Conservation (phyloP, 2,329 filamentous ascomycete genomes). For the Aspergillus sp. region DNA sequence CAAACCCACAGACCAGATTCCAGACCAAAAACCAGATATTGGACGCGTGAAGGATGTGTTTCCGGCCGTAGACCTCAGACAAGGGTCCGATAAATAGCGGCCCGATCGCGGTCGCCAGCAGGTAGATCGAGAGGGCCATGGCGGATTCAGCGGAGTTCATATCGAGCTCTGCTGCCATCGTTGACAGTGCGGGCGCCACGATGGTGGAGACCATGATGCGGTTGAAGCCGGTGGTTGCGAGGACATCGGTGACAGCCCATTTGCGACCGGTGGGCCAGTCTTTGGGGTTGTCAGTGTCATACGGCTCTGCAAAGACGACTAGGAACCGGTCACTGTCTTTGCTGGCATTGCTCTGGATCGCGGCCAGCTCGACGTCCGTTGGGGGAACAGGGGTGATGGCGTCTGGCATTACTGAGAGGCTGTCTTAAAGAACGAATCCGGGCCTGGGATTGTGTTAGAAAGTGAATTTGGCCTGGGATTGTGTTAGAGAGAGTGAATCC, state of each 20-base stretch:
- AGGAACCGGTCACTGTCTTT: neutral
- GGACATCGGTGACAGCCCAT: slow-evolving; percentile 4
- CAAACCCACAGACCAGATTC: slow-evolving; percentile 8
- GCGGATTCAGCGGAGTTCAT: slow-evolving; percentile 5
- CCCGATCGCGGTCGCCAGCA: slow-evolving; percentile 5
- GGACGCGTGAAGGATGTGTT: slow-evolving; percentile 1
- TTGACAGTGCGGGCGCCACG: slow-evolving; percentile 3
- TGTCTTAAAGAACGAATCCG: no score
- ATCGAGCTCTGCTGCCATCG: slow-evolving; percentile 1
- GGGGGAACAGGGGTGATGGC: neutral
- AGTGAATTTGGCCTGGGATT: no score
- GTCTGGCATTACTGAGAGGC: neutral
- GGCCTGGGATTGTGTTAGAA: no score
- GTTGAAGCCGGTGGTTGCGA: slow-evolving; percentile 5
- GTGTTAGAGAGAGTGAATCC: no score
- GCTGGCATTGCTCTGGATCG: neutral
- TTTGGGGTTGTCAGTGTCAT: neutral
- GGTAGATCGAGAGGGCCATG: slow-evolving; percentile 6
- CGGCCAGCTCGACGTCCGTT: neutral
- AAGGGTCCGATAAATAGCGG: slow-evolving; percentile 4
- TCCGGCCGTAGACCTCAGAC: slow-evolving; percentile 8
- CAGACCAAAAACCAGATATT: slow-evolving; percentile 11
- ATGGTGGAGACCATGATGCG: slow-evolving; percentile 10
- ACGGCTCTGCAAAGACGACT: neutral
- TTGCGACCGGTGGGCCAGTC: slow-evolving; percentile 2